These are phyloP conservation scores for Colletotrichum higginsianum DNA, from an alignment of 2,329 filamentous ascomycete species.

Conservation along the genomic window DNA sequence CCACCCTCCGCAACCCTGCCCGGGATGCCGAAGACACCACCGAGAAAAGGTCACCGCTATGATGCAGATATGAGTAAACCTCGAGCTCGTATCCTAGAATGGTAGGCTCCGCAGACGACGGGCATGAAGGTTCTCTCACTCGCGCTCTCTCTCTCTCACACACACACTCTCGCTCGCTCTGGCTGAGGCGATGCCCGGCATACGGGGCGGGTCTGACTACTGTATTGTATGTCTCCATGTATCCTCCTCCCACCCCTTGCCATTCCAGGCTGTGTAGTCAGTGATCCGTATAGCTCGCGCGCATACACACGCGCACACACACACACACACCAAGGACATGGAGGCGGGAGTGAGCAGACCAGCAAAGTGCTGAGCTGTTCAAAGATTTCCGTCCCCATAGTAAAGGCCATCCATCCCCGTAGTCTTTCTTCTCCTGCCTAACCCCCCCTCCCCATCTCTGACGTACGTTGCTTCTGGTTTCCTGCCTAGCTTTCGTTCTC, in stretches of 20 bases:
- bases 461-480: conserved; percentile 39
- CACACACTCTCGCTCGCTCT: background rate
- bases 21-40: conserved; percentile 27
- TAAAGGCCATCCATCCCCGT: conserved; percentile 22
- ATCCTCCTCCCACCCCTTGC: conserved; percentile 36
- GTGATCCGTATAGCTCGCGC: background rate
- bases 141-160: conserved; percentile 14
- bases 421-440: conserved; percentile 1
- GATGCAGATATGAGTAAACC: conserved; percentile 38
- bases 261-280: background rate
- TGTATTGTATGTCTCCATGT: conserved; percentile 14
- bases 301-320: background rate
- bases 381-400: conserved; percentile 40
- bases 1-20: conserved; percentile 41
- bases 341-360: conserved; percentile 4
- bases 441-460: conserved; percentile 32
- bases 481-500: conserved; percentile 34
- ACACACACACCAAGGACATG: background rate
- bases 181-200: conserved; percentile 38
- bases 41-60: conserved; percentile 35
- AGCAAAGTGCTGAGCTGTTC: conserved; percentile 6
- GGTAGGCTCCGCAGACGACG: conserved; percentile 39
- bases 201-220: conserved; percentile 32
- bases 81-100: conserved; percentile 43
- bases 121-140: conserved; percentile 35